Percentiles rank a stretch among this genome's conserved stretches.
Conservation (phyloP, 208 protist genomes). For the Leptomonas pyrrhocoris region DNA sequence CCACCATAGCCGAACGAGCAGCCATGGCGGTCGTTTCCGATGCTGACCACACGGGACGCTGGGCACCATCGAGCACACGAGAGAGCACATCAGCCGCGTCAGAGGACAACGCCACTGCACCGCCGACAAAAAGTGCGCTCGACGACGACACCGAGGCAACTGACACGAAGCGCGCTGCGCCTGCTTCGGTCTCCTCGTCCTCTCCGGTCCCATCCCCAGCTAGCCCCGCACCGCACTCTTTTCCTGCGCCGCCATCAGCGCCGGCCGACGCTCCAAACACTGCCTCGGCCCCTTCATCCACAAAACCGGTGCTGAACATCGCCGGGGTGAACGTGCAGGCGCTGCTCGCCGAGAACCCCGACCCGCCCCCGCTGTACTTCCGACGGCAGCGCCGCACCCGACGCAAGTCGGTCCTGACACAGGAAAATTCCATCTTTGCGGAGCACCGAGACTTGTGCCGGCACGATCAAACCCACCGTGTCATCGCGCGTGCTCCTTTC, state of each 20-base stretch:
- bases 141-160: neutral
- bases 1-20: constrained; percentile 3
- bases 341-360: constrained; percentile 44
- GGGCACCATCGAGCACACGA: neutral
- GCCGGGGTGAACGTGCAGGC: constrained; percentile 48
- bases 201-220: neutral
- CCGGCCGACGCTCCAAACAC: neutral
- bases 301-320: constrained; percentile 38
- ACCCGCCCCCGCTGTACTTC: constrained; percentile 60
- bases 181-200: neutral
- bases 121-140: neutral
- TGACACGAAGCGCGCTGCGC: neutral
- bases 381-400: constrained; percentile 54
- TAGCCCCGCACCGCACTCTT: neutral
- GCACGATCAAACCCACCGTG: constrained; percentile 28
- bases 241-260: neutral
- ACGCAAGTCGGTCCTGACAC: constrained; percentile 42
- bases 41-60: neutral
- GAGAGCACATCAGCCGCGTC: neutral
- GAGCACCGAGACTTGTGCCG: constrained; percentile 65
- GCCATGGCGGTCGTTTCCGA: neutral
- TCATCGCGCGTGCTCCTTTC: constrained; percentile 64
- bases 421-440: constrained; percentile 59
- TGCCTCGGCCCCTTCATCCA: constrained; percentile 6
- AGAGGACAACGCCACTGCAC: neutral